Evolutionary conservation across 1,139 yeast species (phyloP).

Genomic region (Hansenula lynferdii): DNA sequence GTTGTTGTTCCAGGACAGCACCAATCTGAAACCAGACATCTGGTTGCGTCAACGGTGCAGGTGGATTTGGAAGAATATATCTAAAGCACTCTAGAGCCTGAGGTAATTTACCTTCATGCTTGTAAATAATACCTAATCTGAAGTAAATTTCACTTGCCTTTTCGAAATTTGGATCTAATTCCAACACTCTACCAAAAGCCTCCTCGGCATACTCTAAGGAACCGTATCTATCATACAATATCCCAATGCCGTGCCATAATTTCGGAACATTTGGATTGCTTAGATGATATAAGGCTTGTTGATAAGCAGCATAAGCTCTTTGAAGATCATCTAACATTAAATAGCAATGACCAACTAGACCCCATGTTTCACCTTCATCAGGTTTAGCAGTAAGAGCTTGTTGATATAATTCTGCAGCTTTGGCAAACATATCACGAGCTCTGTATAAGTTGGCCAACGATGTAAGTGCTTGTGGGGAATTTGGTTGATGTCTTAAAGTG

Average conservation of each 20-base stretch:
- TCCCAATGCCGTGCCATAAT: slow-evolving; percentile 98
- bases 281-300: slow-evolving; percentile 86
- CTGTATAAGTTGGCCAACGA: slow-evolving; percentile 87
- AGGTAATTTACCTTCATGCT: slow-evolving; percentile 84
- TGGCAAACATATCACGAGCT: slow-evolving; percentile 82
- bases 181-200: slow-evolving; percentile 93
- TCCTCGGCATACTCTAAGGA: slow-evolving; percentile 96
- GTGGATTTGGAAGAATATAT: slow-evolving; percentile 86
- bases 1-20: slow-evolving; percentile 88
- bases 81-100: slow-evolving; percentile 92
- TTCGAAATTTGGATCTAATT: slow-evolving; percentile 92
- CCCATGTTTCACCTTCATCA: slow-evolving; percentile 97
- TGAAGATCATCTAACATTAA: slow-evolving; percentile 94
- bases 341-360: slow-evolving; percentile 93
- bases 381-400: slow-evolving; percentile 78
- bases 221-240: slow-evolving; percentile 91
- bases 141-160: slow-evolving; percentile 95
- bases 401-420: slow-evolving; percentile 92
- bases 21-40: slow-evolving; percentile 99
- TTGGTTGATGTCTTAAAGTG: slow-evolving; percentile 84
- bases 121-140: slow-evolving; percentile 94
- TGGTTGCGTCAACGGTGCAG: slow-evolving; percentile 91
- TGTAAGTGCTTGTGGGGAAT: slow-evolving; percentile 78
- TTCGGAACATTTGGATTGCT: slow-evolving; percentile 95
- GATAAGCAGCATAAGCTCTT: slow-evolving; percentile 94